Evolutionary conservation across 371 early-diverging fungal species (phyloP).

Genomic region (Rhizomucor pusillus): DNA sequence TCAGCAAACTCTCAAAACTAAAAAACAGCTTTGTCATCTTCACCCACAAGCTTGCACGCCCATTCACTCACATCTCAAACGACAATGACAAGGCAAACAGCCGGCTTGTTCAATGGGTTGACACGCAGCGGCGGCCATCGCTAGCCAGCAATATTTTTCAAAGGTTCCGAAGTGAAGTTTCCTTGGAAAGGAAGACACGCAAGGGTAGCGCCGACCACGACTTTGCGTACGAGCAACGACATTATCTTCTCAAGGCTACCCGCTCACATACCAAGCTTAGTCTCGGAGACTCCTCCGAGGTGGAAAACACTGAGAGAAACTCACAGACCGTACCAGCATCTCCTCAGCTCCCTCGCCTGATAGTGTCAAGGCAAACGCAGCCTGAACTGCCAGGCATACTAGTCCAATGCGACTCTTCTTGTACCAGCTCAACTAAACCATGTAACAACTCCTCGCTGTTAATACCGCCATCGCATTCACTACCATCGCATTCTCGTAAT

Average conservation of each 20-base stretch:
- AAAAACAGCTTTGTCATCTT: conserved; percentile 23
- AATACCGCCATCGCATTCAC: background rate
- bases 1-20: conserved; percentile 22
- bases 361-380: background rate
- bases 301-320: background rate
- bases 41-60: conserved; percentile 13
- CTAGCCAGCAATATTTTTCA: conserved; percentile 7
- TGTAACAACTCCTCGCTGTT: background rate
- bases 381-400: conserved; percentile 2
- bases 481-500: background rate
- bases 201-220: background rate
- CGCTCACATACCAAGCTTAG: background rate
- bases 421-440: background rate
- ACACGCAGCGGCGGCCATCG: conserved; percentile 3
- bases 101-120: conserved; percentile 6
- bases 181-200: background rate
- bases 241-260: conserved; percentile 2
- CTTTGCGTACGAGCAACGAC: background rate
- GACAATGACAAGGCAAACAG: background rate
- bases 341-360: background rate
- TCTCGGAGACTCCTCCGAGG: background rate
- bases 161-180: background rate
- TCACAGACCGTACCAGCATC: background rate
- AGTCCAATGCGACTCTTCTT: conserved; percentile 1
- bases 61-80: conserved; percentile 6